phyloP scores from a whole-genome alignment of 73 alveolate species.

The Paramecium primaurelia region DNA sequence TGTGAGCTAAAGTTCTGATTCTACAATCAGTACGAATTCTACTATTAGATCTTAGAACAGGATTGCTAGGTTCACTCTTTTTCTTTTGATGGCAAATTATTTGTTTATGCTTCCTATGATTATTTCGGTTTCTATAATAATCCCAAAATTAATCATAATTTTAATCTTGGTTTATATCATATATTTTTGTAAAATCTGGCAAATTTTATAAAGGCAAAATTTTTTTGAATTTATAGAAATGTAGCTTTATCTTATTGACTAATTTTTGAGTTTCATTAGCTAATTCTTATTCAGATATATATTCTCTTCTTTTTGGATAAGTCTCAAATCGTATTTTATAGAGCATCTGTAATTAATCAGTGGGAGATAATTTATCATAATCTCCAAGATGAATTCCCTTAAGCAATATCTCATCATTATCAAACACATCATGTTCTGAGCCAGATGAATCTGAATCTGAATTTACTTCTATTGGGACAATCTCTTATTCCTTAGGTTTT shows the following conservation, averaged over 20 bases:
- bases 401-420: conserved; percentile 7
- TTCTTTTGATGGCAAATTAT: background rate
- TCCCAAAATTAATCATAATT: background rate
- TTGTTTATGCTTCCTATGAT: conserved; percentile 20
- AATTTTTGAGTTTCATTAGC: background rate
- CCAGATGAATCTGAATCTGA: conserved; percentile 17
- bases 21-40: background rate
- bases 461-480: background rate
- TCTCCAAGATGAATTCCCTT: conserved; percentile 19
- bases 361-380: background rate
- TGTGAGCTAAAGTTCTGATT: background rate
- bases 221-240: background rate
- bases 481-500: background rate
- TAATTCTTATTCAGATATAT: background rate
- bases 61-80: conserved; percentile 16
- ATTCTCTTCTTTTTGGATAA: background rate
- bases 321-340: conserved; percentile 7
- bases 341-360: background rate
- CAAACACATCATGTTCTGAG: conserved; percentile 27
- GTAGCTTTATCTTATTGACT: background rate
- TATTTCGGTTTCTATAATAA: background rate
- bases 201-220: background rate
- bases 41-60: background rate
- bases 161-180: background rate
- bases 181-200: background rate